These are phyloP conservation scores for Carex cristatella DNA, from an alignment of 176 grass and related monocot species.

Conservation along the genomic window DNA sequence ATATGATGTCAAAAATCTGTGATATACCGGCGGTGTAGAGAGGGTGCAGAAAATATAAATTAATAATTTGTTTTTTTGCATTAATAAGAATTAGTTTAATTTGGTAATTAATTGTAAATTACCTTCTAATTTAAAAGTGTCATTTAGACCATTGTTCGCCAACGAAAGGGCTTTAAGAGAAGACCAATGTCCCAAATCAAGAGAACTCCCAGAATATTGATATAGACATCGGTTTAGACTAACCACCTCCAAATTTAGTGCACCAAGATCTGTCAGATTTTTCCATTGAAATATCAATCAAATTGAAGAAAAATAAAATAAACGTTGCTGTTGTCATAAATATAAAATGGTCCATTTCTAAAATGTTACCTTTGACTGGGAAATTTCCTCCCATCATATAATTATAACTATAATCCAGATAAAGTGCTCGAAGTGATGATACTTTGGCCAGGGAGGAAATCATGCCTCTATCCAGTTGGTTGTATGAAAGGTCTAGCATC, in stretches of 20 bases:
- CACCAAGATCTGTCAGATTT: not conserved
- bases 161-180: not conserved
- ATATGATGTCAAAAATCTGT: no score
- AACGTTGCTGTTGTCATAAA: no score
- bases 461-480: fast-evolving
- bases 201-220: not conserved
- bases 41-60: no score
- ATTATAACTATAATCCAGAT: not conserved
- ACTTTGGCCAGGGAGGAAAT: not conserved
- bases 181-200: not conserved
- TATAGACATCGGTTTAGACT: not conserved
- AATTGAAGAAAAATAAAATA: not conserved
- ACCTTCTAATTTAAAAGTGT: not conserved
- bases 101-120: not conserved
- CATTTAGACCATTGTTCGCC: not conserved
- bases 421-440: not conserved
- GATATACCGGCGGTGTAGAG: no score
- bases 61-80: not conserved
- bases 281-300: not conserved
- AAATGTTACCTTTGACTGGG: not conserved
- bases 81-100: not conserved
- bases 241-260: not conserved
- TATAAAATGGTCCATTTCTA: no score
- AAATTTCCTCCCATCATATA: not conserved
- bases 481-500: not conserved